Evolutionary conservation across 2,329 filamentous ascomycete species (phyloP), one percentile per base, ranked within the genome.

Genomic region (Penicillium sp.): DNA sequence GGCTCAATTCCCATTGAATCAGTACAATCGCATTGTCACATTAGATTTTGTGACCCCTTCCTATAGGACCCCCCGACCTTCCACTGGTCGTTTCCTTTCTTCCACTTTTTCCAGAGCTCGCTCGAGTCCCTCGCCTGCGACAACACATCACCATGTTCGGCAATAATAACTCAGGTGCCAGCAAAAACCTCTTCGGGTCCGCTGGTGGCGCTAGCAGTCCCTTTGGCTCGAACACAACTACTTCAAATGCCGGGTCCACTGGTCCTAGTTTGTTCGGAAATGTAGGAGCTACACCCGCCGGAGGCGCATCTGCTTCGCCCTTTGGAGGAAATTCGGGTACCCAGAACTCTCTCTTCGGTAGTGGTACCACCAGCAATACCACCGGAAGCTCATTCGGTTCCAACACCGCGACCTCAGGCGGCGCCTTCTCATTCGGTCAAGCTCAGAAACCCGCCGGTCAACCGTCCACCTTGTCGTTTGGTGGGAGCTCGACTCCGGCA

Each of bases 101-200:
- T 53, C 56, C 43, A 54, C 60, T 65, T 63, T 67, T 60, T 58
- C 57, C 45, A 58, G 66, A 66, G 66, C 64, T 66, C 53, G 56
- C 62, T 10, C 55, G 53, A 62, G 61, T 59, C 57, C 56, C 57
- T 63, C 57, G 58, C 57, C 58, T 63, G 53, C 64, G 53, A 56
- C 56, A 52, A 56, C 55, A 52, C 53, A 63, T 58, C 63, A 48
- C 56, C 60, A 76, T 75, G 69, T 63, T 68, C 9, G 72, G 73
- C 55, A 63, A 64, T 19, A 81, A 80, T 55, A 63, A 64, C 21
- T 81, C 80, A 59, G 75, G 75, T 54, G 59, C 69, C 10, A 41
- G 19, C 39, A 41, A 41, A 19, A n/a, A 10, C 26, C 55, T 75
- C 9, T 76, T 77, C 56, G 71, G 74, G 14, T 63, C 71, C 35